phyloP scores from a whole-genome alignment of 2,329 filamentous ascomycete species.

The Colletotrichum trifolii region DNA sequence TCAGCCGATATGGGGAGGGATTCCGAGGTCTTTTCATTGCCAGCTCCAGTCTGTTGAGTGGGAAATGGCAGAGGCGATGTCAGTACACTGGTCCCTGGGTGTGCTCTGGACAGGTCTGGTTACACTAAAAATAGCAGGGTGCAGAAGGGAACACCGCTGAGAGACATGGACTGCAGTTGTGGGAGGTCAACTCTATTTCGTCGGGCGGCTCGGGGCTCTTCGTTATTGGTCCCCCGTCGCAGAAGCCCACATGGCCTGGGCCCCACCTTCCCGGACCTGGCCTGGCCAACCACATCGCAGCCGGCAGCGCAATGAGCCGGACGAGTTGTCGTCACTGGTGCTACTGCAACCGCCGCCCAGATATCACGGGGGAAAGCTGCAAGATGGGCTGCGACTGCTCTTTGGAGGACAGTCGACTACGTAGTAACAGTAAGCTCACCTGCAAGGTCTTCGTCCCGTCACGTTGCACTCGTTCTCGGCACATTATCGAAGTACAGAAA shows the following conservation, averaged over 20 bases:
- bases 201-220: conserved; percentile 27
- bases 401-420: conserved; percentile 10
- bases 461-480: not conserved
- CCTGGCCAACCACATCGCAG: conserved; percentile 25
- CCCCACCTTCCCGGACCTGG: not conserved
- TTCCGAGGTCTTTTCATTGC: conserved; percentile 2
- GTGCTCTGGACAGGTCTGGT: conserved; percentile 6
- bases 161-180: not conserved
- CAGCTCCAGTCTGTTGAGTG: not conserved
- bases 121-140: conserved; percentile 29
- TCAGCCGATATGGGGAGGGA: conserved; percentile 13
- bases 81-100: no score
- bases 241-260: conserved; percentile 7
- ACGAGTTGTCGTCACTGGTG: conserved; percentile 26
- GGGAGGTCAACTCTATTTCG: conserved; percentile 35
- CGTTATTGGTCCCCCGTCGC: conserved; percentile 26
- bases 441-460: no score
- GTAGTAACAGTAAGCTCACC: not conserved
- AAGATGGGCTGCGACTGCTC: conserved; percentile 7
- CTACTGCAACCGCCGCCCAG: conserved; percentile 35
- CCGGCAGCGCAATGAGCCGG: conserved; percentile 3
- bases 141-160: not conserved
- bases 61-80: not conserved
- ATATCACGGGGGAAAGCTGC: conserved; percentile 24
- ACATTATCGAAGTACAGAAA: not conserved